Base-by-base conservation (phyloP, 306 rosid species). In the Pueraria montana region DNA sequence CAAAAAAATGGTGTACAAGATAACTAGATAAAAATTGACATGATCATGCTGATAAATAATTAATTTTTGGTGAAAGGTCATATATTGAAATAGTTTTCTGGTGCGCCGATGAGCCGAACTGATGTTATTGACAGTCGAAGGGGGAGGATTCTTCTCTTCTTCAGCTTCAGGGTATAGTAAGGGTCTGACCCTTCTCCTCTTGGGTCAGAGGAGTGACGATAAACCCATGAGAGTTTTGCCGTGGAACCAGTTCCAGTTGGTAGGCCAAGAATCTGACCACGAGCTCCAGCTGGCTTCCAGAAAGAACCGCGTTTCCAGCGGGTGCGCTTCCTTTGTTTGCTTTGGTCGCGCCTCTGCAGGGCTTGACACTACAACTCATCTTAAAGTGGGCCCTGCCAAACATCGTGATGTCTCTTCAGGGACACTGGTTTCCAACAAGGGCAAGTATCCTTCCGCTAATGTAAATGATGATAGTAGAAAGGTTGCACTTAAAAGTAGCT, bases 231-330 rank as follows among this genome's bases (percentile, higher is more conserved):
- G 91, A 92, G 92, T 94, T 84, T 86, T 86, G 62, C 98, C 97
- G 88, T 94, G 93, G 97, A 92, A 83, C 83, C 98, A 92, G 84
- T 92, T 89, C 94, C 97, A 83, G 87, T 94, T 92, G 91, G 91
- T 92, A 88, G 91, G 87, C 89, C 93, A 82, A 92, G 98, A 88
- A 83, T 83, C 97, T 76, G 91, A 94, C 72, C 86, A 87, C 52
- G 84, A 91, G 87, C 92, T 90, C 86, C 98, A 87, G 97, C 97
- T 92, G 97, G 98, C 97, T 87, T 86, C 97, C 78, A 70, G 87
- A 70, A 94, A 94, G 94, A 91, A 81, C 68, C 77, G 88, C 73
- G 77, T 86, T 71, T 80, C 95, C 93, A 84, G 88, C 82, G 89
- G 97, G 82, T 88, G 94, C 82, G 91, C 95, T 59, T 89, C 98